Base-by-base conservation (phyloP, 2,329 filamentous ascomycete genomes). In the Claviceps pazoutovae region DNA sequence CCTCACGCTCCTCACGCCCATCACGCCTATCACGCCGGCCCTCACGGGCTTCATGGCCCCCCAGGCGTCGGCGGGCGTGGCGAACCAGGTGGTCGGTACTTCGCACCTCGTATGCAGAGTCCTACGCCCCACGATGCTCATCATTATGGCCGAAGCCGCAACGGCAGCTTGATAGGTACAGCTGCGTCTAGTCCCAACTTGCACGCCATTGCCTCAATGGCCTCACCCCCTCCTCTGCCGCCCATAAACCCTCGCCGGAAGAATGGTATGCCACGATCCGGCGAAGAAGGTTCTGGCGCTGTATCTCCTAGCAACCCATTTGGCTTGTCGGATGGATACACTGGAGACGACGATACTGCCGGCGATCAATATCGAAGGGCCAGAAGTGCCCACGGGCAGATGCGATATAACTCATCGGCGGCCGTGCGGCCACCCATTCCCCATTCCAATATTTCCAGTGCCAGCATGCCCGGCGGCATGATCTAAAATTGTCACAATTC, bases 231-330 rank as follows among this genome's bases (percentile, higher is more conserved):
- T 2, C 78, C 78, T 2, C 53, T 82, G 38, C 78, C 78, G 2
- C 77, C 78, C 1, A 76, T 82, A 60, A 81, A 81, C 59, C 78
- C 78, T 30, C 71, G 75, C 48, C 72, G 78, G 9, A 71, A 74
- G 50, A 71, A 70, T 9, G 62, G 64, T 3, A 55, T 71, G 19
- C 57, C 63, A 41, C 65, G 67, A 17, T 64, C 65, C 17, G 62
- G 61, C 13, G 65, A 64, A 5, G 68, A 71, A 11, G 65, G 66
- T 21, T 19, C 44, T 5, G 52, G 17, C 17, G 46, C 14, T 14
- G 16, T 14, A n/a, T 19, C 8, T 11, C 42, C 37, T 4, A 36
- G 36, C 38, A 47, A 26, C n/a, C 5, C 26, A 17, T 48, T 44
- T 13, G 53, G 43, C 8, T 23, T 42, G 50, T 14, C 37, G 38